Base-by-base conservation (phyloP, 2,329 filamentous ascomycete species). In the Cercospora zeae-maydis region DNA sequence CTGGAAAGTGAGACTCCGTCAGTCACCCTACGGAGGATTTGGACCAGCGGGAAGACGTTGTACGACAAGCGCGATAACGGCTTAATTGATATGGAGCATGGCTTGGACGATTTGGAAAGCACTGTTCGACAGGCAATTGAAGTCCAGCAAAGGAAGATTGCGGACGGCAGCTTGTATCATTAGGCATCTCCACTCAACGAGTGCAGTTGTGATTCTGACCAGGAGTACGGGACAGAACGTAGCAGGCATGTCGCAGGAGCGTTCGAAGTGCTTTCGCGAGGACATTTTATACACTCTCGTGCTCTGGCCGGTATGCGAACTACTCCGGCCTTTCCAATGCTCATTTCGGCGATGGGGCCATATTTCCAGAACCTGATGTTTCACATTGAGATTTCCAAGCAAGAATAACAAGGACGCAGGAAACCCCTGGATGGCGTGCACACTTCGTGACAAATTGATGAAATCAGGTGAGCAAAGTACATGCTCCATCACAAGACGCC, bases 31-130 rank as follows among this genome's bases (percentile, higher is more conserved):
- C 79, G 86, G 51, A 78, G 89, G 16, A 92, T 92, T 56, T 92
- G 89, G 89, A 83, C 84, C 0, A 84, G 89, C 69, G 89, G 89
- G 0, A 86, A 87, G 1, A 92, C 89, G 0, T 73, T 91, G 51
- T 91, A 92, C 71, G 82, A 85, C 1, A 83, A 84, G 75, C 83
- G 86, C 59, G 88, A 90, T 71, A 91, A 92, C 69, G 81, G 79
- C 30, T 69, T 80, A 1, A 80, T 91, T 56, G 75, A 71, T 6
- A 79, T 79, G 3, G 80, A 80, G 8, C 77, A 83, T 27, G 49
- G 59, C 13, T 73, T 83, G 57, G 84, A 88, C 62, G 81, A 80
- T 0, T 71, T 91, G 65, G 74, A 78, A 60, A 77, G 79, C 57
- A 77, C 81, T 34, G 79, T 85, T 3, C 70, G 62, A 56, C 74